Base-by-base conservation (phyloP, 495 filamentous ascomycete genomes). In the Lophiostoma macrostomum region DNA sequence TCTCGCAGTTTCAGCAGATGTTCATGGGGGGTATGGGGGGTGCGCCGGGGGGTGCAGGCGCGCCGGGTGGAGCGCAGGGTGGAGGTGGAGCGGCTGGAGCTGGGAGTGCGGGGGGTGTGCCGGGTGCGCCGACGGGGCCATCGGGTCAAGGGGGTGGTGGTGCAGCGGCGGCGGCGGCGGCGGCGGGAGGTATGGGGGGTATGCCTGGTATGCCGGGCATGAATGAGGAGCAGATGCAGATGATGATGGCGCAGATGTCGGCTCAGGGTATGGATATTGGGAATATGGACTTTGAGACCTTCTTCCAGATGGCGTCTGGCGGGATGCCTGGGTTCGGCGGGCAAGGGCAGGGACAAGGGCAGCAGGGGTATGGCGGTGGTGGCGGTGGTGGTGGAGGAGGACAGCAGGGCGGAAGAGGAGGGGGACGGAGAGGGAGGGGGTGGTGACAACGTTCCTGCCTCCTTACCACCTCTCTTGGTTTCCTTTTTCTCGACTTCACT, bases 1-100 rank as follows among this genome's bases (percentile, higher is more conserved):
- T 90, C 71, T 86, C 91, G 60, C 84, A 93, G 37, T 88, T 96
- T 81, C 86, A 89, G 65, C 85, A 81, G 69, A 90, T 95, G 78
- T 70, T 86, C 43, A 28, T 25, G 23, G 18, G 18, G 24, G 77
- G 71, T 14, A 90, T 90, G 80, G 71, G 68, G 44, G 83, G 77
- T 11, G 81, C 87, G 63, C 83, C 86, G 5, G 82, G 83, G 62
- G 84, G 87, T 10, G 82, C 83, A 35, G 84, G 88, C 72, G 77
- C 80, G n/a, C 76, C 78, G 80, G 71, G 71, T 76, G 34, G 71
- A 69, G 16, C 58, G 69, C 32, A n/a, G 14, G 19, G 12, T 32
- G 29, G 16, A 25, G 34, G 43, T 16, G 71, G 69, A 23, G 66
- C 74, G 16, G 49, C 50, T 19, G 53, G 28, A 38, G 56, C 54